phyloP scores from a whole-genome alignment of 2,329 filamentous ascomycete genomes.

The Cryphonectria japonica region DNA sequence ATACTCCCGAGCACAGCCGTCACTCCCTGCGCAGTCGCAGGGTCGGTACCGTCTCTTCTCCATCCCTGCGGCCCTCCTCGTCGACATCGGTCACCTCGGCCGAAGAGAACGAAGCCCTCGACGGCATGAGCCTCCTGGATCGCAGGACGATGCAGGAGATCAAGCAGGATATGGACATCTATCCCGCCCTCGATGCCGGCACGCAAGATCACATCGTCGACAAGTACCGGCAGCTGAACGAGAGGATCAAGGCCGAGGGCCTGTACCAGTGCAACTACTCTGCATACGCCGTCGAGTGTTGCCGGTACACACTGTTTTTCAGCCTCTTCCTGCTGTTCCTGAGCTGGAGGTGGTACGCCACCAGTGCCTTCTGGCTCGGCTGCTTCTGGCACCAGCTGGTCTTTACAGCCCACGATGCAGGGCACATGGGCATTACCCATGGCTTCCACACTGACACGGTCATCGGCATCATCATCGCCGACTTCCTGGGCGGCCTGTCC shows the following conservation, averaged over 20 bases:
- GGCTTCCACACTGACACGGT: slow-evolving; percentile 80
- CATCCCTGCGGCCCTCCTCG: slow-evolving; percentile 48
- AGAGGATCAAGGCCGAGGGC: slow-evolving; percentile 72
- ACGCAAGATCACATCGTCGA: slow-evolving; percentile 76
- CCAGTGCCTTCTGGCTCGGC: slow-evolving; percentile 76
- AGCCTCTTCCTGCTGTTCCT: slow-evolving; percentile 64
- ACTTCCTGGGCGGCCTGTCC: slow-evolving; percentile 87
- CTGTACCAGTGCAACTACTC: slow-evolving; percentile 85
- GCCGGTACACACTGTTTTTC: slow-evolving; percentile 73
- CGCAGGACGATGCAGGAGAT: slow-evolving; percentile 75
- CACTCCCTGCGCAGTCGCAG: slow-evolving; percentile 43
- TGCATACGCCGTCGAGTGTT: slow-evolving; percentile 75
- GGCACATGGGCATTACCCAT: slow-evolving; percentile 97
- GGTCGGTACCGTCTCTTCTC: slow-evolving; percentile 35
- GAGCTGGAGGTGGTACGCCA: slow-evolving; percentile 65
- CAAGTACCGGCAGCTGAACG: slow-evolving; percentile 80
- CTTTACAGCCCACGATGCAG: slow-evolving; percentile 92
- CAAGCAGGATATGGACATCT: slow-evolving; percentile 75
- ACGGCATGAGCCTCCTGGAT: slow-evolving; percentile 70
- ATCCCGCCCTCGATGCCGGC: slow-evolving; percentile 73
- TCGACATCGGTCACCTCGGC: slow-evolving; percentile 62
- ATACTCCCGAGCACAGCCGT: slow-evolving; percentile 35
- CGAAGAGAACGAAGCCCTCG: slow-evolving; percentile 45
- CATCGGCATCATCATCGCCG: slow-evolving; percentile 88
- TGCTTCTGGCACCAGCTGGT: slow-evolving; percentile 92